Evolutionary conservation across 2,329 filamentous ascomycete genomes (phyloP).

Genomic region (Sporothrix dimorphospora): DNA sequence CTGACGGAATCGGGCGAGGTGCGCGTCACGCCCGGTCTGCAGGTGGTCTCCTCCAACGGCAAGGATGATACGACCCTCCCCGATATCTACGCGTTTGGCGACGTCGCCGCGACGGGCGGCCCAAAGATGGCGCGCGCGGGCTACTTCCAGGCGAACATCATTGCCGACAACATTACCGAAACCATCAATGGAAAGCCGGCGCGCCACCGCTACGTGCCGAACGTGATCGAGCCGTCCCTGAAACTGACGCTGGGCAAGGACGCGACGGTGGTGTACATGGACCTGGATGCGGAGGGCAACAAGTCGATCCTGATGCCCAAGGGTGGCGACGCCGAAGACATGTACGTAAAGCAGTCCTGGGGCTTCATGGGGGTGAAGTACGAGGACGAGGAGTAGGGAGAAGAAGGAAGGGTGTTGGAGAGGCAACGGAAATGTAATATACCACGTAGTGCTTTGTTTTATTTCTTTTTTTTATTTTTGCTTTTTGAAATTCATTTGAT

Average conservation of each 20-base stretch:
- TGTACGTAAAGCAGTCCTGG: slow-evolving; percentile 23
- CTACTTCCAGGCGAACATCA: slow-evolving; percentile 54
- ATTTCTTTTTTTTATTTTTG: neutral
- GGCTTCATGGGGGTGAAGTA: slow-evolving; percentile 25
- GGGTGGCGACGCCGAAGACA: slow-evolving; percentile 24
- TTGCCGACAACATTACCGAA: slow-evolving; percentile 54
- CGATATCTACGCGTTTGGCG: slow-evolving; percentile 65
- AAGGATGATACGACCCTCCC: slow-evolving; percentile 38
- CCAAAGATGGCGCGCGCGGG: slow-evolving; percentile 56
- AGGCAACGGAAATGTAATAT: neutral
- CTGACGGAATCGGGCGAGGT: slow-evolving; percentile 55
- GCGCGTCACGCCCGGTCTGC: slow-evolving; percentile 58
- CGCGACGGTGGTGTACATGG: slow-evolving; percentile 28
- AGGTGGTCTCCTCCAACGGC: slow-evolving; percentile 46
- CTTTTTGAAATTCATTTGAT: neutral
- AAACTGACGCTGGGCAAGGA: slow-evolving; percentile 32
- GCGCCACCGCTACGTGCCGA: slow-evolving; percentile 18
- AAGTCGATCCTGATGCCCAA: slow-evolving; percentile 21
- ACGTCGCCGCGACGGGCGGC: slow-evolving; percentile 59
- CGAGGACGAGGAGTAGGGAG: neutral
- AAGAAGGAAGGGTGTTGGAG: neutral
- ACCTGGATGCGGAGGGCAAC: neutral
- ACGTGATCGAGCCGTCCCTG: slow-evolving; percentile 22
- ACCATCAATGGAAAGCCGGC: neutral
- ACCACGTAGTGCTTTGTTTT: neutral